Evolutionary conservation across 208 protist genomes (phyloP).

Genomic region (Trypanosoma caninum): DNA sequence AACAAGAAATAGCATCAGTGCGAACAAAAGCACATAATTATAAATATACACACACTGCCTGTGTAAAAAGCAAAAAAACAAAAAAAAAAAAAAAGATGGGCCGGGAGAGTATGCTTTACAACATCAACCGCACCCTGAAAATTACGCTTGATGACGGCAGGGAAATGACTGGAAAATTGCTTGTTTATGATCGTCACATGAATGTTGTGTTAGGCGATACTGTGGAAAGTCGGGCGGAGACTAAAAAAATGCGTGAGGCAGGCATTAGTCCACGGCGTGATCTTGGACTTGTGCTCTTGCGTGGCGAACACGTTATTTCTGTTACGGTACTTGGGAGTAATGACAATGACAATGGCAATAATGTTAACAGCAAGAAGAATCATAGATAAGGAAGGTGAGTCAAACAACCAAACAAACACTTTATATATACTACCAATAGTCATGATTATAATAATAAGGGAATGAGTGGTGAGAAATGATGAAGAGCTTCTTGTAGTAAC

Average conservation of each 20-base stretch:
- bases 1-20: too few relatives aligned
- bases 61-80: too few relatives aligned
- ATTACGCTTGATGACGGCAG: constrained; percentile 75
- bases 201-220: constrained; percentile 77
- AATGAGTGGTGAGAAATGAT: too few relatives aligned
- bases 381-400: too few relatives aligned
- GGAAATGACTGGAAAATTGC: constrained; percentile 62
- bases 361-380: background rate
- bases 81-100: too few relatives aligned
- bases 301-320: constrained; percentile 82
- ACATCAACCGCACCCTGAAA: constrained; percentile 78
- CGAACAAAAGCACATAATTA: too few relatives aligned
- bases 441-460: too few relatives aligned
- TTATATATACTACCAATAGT: too few relatives aligned
- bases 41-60: too few relatives aligned
- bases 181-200: constrained; percentile 88
- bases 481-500: too few relatives aligned
- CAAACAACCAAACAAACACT: too few relatives aligned
- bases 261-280: constrained; percentile 45
- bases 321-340: constrained; percentile 45
- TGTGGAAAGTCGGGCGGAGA: constrained; percentile 54
- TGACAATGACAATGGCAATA: background rate
- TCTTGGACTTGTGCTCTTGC: constrained; percentile 74
- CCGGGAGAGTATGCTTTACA: constrained; percentile 67
- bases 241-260: constrained; percentile 65